Evolutionary conservation across 2,329 filamentous ascomycete species (phyloP).

Genomic region (Geosmithia flava): DNA sequence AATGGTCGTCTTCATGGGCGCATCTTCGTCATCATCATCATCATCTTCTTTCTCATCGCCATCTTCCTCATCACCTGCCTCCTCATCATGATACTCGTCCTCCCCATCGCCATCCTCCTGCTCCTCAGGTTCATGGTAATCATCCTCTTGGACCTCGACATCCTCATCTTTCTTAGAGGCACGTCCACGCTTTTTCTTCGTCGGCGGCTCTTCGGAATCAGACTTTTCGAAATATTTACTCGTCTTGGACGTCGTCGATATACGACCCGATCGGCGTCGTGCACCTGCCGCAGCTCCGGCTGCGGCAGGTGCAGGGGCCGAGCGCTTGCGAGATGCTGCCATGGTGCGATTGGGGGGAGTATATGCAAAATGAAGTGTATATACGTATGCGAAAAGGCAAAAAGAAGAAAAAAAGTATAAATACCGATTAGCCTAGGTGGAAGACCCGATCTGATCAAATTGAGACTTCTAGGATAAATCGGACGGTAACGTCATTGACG

Average conservation of each 20-base stretch:
- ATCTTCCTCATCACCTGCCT: conserved; percentile 12
- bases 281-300: conserved; percentile 12
- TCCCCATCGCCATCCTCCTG: conserved; percentile 10
- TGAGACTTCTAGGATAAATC: no score
- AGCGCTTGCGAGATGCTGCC: conserved; percentile 24
- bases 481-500: background rate
- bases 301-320: conserved; percentile 15
- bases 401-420: no score
- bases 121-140: conserved; percentile 1
- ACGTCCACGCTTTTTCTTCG: conserved; percentile 9
- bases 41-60: conserved; percentile 16
- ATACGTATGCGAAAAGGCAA: no score
- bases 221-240: conserved; percentile 38
- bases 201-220: conserved; percentile 11
- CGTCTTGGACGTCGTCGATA: conserved; percentile 30
- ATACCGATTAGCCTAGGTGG: no score
- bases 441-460: no score
- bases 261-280: conserved; percentile 35
- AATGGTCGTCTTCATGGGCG: conserved; percentile 19
- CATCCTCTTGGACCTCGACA: conserved; percentile 8
- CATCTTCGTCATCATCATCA: conserved; percentile 23
- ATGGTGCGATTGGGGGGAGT: conserved; percentile 10
- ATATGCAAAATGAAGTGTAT: background rate
- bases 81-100: conserved; percentile 12
- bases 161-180: conserved; percentile 9